phyloP scores from a whole-genome alignment of 2,329 filamentous ascomycete genomes.

The Colletotrichum musae region DNA sequence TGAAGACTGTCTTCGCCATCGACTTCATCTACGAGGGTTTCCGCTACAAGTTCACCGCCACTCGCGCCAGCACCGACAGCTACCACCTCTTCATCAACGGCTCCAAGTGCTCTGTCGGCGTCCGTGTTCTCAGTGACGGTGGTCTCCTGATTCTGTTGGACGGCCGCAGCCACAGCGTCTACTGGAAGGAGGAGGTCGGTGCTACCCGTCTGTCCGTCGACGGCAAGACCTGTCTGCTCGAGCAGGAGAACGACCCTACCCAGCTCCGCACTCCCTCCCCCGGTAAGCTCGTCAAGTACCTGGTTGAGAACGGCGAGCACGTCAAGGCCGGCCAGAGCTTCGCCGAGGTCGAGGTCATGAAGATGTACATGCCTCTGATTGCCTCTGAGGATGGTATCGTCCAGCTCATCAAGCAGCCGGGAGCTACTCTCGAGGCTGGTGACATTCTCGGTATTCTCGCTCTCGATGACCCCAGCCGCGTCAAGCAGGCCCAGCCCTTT shows the following conservation, averaged over 20 bases:
- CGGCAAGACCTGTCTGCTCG: constrained; percentile 96
- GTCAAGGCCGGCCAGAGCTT: constrained; percentile 93
- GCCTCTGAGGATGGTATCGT: constrained; percentile 96
- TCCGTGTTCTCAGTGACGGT: constrained; percentile 93
- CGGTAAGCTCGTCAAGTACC: constrained; percentile 98
- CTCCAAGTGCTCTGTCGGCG: constrained; percentile 93
- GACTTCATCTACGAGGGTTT: constrained; percentile 99
- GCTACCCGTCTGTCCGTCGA: constrained; percentile 96
- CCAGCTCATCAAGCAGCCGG: constrained; percentile 98
- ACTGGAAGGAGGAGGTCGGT: constrained; percentile 99
- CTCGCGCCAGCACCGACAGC: constrained; percentile 90
- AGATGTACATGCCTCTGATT: constrained; percentile 99
- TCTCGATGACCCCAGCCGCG: constrained; percentile 93
- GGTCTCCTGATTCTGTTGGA: constrained; percentile 91
- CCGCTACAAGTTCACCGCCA: constrained; percentile 98
- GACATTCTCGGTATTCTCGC: constrained; percentile 98
- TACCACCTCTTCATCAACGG: constrained; percentile 99
- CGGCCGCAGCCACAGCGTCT: constrained; percentile 96
- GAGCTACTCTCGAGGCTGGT: constrained; percentile 96
- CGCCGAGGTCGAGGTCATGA: constrained; percentile 99
- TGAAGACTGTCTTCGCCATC: constrained; percentile 97
- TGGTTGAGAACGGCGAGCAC: constrained; percentile 94
- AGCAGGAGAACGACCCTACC: constrained; percentile 99
- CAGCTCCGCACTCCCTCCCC: constrained; percentile 95
- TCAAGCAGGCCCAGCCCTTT: constrained; percentile 97